phyloP scores from a whole-genome alignment of 306 rosid genomes.

The Alnus rubra region DNA sequence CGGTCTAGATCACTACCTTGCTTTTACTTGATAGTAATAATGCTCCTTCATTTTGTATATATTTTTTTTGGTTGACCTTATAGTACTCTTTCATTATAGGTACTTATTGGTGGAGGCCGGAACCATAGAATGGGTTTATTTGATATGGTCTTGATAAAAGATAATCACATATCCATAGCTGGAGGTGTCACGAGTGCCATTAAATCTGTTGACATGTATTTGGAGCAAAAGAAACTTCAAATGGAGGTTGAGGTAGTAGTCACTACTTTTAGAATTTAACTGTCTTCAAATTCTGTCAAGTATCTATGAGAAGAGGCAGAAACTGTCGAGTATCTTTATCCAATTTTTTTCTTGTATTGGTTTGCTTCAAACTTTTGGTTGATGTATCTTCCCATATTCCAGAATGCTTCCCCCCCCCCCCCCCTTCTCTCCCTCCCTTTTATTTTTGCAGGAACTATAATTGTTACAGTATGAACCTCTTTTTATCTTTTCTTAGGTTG shows the following conservation, averaged over 20 bases:
- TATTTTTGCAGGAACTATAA: conserved; percentile 5
- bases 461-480: conserved; percentile 18
- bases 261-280: conserved; percentile 14
- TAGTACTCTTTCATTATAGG: conserved; percentile 40
- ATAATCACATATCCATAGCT: conserved; percentile 86
- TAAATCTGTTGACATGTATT: conserved; percentile 73
- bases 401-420: too few relatives aligned
- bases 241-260: conserved; percentile 79
- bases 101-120: conserved; percentile 81
- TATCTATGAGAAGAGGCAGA: background rate
- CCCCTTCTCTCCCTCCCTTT: too few relatives aligned
- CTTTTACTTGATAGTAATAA: conserved; percentile 16
- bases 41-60: conserved; percentile 7
- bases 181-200: conserved; percentile 75
- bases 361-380: conserved; percentile 6
- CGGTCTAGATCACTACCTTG: conserved; percentile 56
- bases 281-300: conserved; percentile 9
- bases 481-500: conserved; percentile 55
- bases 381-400: background rate
- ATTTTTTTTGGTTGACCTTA: conserved; percentile 1
- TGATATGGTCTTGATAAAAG: conserved; percentile 95
- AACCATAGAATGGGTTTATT: conserved; percentile 94
- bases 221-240: conserved; percentile 61
- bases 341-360: background rate
- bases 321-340: conserved; percentile 2